Evolutionary conservation across 768 basidiomycete genomes (phyloP).

Genomic region (Naganishia randhawae): DNA sequence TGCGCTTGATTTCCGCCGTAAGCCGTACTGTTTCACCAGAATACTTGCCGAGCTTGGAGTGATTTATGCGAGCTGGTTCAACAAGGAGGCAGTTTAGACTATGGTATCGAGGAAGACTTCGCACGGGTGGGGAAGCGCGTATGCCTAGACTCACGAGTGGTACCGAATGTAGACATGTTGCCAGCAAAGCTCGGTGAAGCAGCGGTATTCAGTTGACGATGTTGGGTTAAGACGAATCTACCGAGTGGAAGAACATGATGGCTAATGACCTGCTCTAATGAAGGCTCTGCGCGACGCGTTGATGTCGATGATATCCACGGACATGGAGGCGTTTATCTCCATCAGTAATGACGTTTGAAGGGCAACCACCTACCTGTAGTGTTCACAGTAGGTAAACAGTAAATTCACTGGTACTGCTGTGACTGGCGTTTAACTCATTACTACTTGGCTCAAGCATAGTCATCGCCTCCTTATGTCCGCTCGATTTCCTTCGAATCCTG

Average conservation of each 20-base stretch:
- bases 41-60: constrained; percentile 58
- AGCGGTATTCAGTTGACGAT: not conserved
- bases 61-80: constrained; percentile 60
- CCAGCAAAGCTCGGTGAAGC: not conserved
- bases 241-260: too few species aligned
- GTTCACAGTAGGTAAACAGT: too few species aligned
- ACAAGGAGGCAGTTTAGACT: not conserved
- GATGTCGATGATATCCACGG: too few species aligned
- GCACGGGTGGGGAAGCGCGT: not conserved
- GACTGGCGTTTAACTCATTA: too few species aligned
- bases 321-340: too few species aligned
- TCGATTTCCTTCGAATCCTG: constrained; percentile 4
- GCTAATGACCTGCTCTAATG: too few species aligned
- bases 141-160: not conserved
- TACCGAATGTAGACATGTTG: constrained; percentile 11
- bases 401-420: too few species aligned
- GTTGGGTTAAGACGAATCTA: not conserved
- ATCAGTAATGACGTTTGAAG: too few species aligned
- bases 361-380: too few species aligned
- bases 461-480: not conserved
- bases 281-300: too few species aligned
- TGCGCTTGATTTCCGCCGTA: constrained; percentile 61
- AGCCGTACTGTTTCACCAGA: constrained; percentile 61
- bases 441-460: too few species aligned
- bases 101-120: not conserved